Evolutionary conservation across 225 moss, liverwort and hornwort genomes (phyloP).

Genomic region (Bryum argenteum): DNA sequence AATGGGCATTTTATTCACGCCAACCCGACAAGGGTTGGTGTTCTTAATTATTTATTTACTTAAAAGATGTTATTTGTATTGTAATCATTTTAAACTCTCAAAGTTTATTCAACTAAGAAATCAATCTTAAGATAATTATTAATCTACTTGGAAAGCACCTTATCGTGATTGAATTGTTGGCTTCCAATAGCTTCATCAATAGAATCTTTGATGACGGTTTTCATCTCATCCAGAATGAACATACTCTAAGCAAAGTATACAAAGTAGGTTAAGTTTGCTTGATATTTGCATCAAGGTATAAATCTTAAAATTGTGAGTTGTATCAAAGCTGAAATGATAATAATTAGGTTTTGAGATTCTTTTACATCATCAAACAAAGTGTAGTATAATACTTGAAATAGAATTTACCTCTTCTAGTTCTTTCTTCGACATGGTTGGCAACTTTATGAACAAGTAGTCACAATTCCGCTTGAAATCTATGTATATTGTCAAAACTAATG

Average conservation of each 20-base stretch:
- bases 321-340: no score
- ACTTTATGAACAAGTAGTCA: background rate
- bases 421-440: constrained; percentile 46
- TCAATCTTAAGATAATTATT: background rate
- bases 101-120: background rate
- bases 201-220: constrained; percentile 83
- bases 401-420: constrained; percentile 41
- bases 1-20: no score
- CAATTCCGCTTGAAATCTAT: background rate
- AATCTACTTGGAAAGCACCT: constrained; percentile 36
- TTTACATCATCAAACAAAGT: background rate
- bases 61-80: no score
- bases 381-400: background rate
- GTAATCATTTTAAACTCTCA: background rate
- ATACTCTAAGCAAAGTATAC: constrained; percentile 48
- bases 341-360: background rate
- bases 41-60: no score
- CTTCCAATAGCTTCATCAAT: constrained; percentile 85
- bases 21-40: no score
- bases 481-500: background rate
- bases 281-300: background rate
- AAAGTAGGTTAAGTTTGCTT: background rate
- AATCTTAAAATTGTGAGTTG: fast-evolving
- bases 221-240: constrained; percentile 77
- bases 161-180: constrained; percentile 78